Base-by-base conservation (phyloP, 2,329 filamentous ascomycete species). In the Alternaria solani region DNA sequence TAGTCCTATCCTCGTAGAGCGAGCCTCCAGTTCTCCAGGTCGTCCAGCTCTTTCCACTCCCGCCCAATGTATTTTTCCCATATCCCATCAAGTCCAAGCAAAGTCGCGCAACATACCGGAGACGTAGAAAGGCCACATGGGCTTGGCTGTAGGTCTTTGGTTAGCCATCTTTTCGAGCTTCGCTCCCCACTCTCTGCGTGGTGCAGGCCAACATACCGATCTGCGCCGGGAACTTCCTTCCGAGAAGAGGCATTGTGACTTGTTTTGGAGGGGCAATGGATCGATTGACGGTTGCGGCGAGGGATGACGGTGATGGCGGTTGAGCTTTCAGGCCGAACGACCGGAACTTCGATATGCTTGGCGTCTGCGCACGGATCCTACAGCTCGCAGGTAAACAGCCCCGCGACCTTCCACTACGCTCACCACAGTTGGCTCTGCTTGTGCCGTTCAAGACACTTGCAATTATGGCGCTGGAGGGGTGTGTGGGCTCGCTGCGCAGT, bases 121-220 rank as follows among this genome's bases (percentile, higher is more conserved):
- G 82, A 87, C 86, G 86, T 94, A 95, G 88, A 98, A 98, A 73
- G 94, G 94, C 81, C 88, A 89, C 89, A 96, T 89, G 75, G 94
- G 93, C 86, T 88, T 88, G 84, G 92, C 94, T 98, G 79, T 80
- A 77, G 62, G 55, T 51, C 46, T 73, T 38, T 59, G 59, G 65
- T 79, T 74, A 79, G 77, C 69, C 61, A 51, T 63, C 43, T 25
- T 59, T 47, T 62, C 51, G 36, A 53, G 49, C 62, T 51, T 44
- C 46, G 36, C 7, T n/a, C 42, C 42, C 55, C 51, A 25, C 47
- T 42, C 41, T 28, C 43, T 44, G 30, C 53, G 53, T 44, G 34
- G 41, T 55, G 30, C 53, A 57, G 61, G 49, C 62, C 64, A 59
- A 79, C 81, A 61, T 78, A 85, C 83, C 80, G 70, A 85, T 68